Conservation (phyloP, 768 basidiomycete species). For the Lenzites betulinus region DNA sequence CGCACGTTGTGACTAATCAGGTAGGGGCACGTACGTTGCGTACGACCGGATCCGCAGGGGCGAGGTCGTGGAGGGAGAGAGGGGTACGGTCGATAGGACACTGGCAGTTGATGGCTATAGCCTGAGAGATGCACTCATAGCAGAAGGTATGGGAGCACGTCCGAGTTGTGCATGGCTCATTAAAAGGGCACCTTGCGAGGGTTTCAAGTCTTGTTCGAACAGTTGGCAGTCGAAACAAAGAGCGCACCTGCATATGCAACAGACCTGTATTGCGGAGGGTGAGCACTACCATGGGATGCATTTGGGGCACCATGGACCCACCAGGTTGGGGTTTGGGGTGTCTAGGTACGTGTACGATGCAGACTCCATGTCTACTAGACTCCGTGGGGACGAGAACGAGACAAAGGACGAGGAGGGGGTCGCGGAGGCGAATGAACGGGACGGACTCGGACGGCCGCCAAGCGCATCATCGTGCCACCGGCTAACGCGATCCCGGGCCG, state of each 20-base stretch:
- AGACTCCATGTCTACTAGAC: slow-evolving; percentile 8
- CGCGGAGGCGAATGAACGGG: neutral
- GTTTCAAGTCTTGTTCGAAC: too few species aligned
- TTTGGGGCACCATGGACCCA: slow-evolving; percentile 37
- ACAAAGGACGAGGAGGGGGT: neutral
- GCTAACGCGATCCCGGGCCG: too few species aligned
- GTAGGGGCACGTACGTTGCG: slow-evolving; percentile 55
- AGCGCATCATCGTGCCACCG: neutral
- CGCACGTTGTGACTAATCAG: slow-evolving; percentile 9
- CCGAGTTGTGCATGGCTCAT: slow-evolving; percentile 70
- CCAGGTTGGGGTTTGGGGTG: slow-evolving; percentile 66
- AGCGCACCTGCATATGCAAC: slow-evolving; percentile 73
- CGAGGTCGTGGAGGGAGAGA: slow-evolving; percentile 57
- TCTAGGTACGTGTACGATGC: slow-evolving; percentile 57
- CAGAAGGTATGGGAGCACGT: slow-evolving; percentile 90
- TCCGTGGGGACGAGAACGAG: neutral
- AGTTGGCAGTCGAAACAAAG: slow-evolving; percentile 37
- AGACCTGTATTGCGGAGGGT: slow-evolving; percentile 47
- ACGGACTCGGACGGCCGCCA: neutral
- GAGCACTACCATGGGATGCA: neutral
- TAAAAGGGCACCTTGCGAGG: slow-evolving; percentile 52
- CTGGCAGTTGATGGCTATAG: slow-evolving; percentile 64
- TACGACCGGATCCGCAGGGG: slow-evolving; percentile 72
- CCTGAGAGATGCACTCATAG: slow-evolving; percentile 72
- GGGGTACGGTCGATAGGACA: slow-evolving; percentile 86